Base-by-base conservation (phyloP, 805 yeast species). In the Starmerella potacharoeniae region DNA sequence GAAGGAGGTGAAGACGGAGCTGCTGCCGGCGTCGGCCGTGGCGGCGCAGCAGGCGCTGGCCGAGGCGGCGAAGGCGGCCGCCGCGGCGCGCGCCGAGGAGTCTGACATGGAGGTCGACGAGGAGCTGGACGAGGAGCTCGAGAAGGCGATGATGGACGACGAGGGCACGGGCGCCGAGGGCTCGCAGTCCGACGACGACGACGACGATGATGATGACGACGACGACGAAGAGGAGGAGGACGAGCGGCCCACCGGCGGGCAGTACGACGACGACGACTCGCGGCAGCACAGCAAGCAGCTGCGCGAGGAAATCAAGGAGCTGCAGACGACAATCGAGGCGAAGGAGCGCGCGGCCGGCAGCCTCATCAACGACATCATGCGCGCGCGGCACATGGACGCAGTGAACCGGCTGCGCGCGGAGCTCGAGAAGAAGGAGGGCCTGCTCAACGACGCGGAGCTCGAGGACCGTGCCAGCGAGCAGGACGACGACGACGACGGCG, bases 241-340 rank as follows among this genome's bases (percentile, higher is more conserved):
- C 1, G 79, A 77, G 4, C 81, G 77, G 28, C 71, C 65, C 10
- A 81, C 75, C 5, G 77, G 73, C 3, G 77, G 74, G 6, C 78
- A 76, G 7, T 80, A 75, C 1, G 80, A 78, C 54, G 77, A 76
- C 50, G 75, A 73, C 55, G 82, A 71, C 69, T 74, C 67, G 64
- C 71, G 69, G 53, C 83, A 82, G 62, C 86, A 86, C 67, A 75
- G 76, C 61, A 89, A 86, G 64, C 75, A 88, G 60, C 72, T 93
- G 54, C 80, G 79, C 58, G 97, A 91, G 69, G 97, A 90, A 68
- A 82, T 93, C 55, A 71, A 75, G 6, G 98, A 93, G 65, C 75
- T 93, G 57, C 89, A 86, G 66, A 64, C 76, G 14, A 89, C 91
- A 0, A 83, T 93, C 51, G 80, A 77, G 53, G 83, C 82, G 63